Base-by-base conservation (phyloP, 495 filamentous ascomycete genomes). In the Chaetomidium leptoderma region DNA sequence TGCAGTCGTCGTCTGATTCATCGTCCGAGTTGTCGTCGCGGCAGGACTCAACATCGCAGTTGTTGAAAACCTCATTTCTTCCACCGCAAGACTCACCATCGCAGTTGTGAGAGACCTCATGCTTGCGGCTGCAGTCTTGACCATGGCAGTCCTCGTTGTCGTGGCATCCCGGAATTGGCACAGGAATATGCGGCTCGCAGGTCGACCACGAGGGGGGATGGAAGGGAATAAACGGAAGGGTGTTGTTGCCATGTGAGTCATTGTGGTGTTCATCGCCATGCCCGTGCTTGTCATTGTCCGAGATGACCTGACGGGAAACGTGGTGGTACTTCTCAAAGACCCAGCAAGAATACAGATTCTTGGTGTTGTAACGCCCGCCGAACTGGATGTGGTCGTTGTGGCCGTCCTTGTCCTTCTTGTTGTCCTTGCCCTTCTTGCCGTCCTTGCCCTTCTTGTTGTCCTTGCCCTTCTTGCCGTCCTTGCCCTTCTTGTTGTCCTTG, bases 301-400 rank as follows among this genome's bases (percentile, higher is more conserved):
- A 16, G 39, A 6, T 44, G 13, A n/a, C 16, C 13, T 42, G 24
- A 37, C 27, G 51, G 7, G 17, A 11, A n/a, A 3, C 21, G 51
- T 19, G 7, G 9, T 42, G 36, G 37, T 21, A 16, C 26, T 42
- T 42, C 40, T 55, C 52, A 24, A 45, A 44, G 52, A 55, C 52
- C 52, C 52, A 55, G 30, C 52, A 55, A 3, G 52, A 55, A 21
- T 44, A 35, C 8, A 55, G 40, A 11, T 35, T 35, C 39, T 55
- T 44, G 39, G 52, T 55, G 52, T 55, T 45, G 40, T 55, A 55
- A 10, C 45, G 52, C 2, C 52, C 52, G 10, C 24, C 21, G 10
- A 32, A 24, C 10, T 32, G 24, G 27, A 5, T 27, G 30, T 56
- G n/a, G 1, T 37, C 8, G 14, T 37, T 29, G 23, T n/a, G n/a